phyloP scores from a whole-genome alignment of 306 rosid species.

The Erythrophleum fordii region DNA sequence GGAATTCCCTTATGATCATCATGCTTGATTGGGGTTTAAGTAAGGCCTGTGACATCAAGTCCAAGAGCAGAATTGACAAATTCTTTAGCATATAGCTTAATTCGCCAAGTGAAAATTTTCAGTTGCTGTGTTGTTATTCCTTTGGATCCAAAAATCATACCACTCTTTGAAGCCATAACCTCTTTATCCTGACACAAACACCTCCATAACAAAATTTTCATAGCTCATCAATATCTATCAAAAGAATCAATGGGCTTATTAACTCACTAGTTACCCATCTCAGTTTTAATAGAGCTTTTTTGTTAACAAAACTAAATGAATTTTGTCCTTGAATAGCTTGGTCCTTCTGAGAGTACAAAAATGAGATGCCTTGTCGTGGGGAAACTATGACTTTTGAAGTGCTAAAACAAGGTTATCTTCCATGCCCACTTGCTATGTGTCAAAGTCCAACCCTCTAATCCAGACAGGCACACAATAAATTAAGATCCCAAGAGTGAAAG shows the following conservation, averaged over 20 bases:
- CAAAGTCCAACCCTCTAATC: conserved; percentile 40
- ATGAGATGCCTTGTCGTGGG: no score
- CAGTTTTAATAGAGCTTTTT: no score
- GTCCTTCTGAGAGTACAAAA: neutral
- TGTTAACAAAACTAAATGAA: neutral
- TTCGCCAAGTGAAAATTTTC: no score
- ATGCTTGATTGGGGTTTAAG: neutral
- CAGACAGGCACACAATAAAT: conserved; percentile 63
- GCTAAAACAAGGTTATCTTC: neutral
- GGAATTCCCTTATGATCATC: neutral
- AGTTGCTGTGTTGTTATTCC: no score
- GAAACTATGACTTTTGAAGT: no score
- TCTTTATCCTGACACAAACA: neutral
- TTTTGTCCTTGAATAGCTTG: neutral
- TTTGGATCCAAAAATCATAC: neutral
- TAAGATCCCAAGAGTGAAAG: conserved; percentile 55
- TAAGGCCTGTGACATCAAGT: no score
- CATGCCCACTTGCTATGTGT: neutral
- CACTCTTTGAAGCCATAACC: neutral
- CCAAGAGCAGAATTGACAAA: no score
- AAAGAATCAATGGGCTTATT: no score
- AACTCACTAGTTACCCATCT: no score
- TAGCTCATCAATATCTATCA: no score
- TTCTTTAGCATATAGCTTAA: no score
- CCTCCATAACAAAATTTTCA: no score